phyloP scores from a whole-genome alignment of 2,329 filamentous ascomycete genomes.

The Orbilia brochopaga region DNA sequence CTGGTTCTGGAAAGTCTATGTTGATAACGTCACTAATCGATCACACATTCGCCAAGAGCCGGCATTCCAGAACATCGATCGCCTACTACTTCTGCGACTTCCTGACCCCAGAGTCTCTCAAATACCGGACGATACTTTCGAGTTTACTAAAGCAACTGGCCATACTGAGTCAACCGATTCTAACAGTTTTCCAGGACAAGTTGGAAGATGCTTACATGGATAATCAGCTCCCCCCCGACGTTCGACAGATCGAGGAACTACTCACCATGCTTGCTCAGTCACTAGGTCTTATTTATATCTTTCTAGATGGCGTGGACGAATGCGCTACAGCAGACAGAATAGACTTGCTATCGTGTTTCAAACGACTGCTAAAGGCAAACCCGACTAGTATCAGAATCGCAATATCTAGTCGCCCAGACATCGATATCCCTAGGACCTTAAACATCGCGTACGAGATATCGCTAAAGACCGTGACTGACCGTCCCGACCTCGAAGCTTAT shows the following conservation, averaged over 20 bases:
- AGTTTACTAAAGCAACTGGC: conserved; percentile 51
- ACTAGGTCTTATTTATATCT: conserved; percentile 19
- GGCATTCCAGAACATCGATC: conserved; percentile 14
- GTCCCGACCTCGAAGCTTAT: conserved; percentile 53
- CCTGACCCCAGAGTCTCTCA: conserved; percentile 21
- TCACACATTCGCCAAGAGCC: conserved; percentile 21
- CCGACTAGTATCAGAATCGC: conserved; percentile 53
- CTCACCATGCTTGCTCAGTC: neutral
- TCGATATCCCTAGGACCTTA: conserved; percentile 45
- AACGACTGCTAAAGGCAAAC: neutral
- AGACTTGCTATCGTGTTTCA: conserved; percentile 25
- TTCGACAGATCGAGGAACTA: conserved; percentile 24
- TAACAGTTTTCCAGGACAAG: neutral
- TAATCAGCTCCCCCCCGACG: conserved; percentile 19
- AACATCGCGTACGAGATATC: conserved; percentile 37
- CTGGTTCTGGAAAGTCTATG: conserved; percentile 53
- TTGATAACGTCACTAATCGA: conserved; percentile 46
- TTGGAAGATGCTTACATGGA: conserved; percentile 31
- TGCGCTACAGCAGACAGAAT: conserved; percentile 32
- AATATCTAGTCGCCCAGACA: conserved; percentile 55
- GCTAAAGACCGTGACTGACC: conserved; percentile 45
- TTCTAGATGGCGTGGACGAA: conserved; percentile 53
- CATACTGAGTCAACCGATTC: conserved; percentile 14
- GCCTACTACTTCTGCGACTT: conserved; percentile 53
- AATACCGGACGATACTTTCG: conserved; percentile 27